phyloP scores from a whole-genome alignment of 805 yeast species.

The Candida jianshihensis region DNA sequence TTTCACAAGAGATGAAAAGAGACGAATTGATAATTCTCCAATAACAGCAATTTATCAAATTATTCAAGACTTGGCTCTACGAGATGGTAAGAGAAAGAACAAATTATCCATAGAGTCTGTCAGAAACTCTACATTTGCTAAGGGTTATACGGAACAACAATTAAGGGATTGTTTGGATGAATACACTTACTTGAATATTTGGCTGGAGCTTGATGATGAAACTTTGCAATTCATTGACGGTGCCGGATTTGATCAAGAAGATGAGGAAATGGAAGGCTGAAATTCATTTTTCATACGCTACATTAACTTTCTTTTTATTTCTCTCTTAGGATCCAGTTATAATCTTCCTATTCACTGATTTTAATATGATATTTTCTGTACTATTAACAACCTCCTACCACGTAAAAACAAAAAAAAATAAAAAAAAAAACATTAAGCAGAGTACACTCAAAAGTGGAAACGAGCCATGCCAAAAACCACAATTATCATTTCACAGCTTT shows the following conservation, averaged over 20 bases:
- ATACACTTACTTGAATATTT: slow-evolving; percentile 63
- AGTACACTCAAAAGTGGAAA: background rate
- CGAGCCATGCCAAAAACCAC: slow-evolving; percentile 7
- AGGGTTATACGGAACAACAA: slow-evolving; percentile 80
- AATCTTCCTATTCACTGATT: too few species aligned
- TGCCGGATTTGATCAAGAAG: slow-evolving; percentile 23
- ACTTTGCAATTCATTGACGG: slow-evolving; percentile 51
- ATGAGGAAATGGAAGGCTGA: slow-evolving; percentile 6
- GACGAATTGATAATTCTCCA: slow-evolving; percentile 52
- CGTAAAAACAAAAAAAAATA: too few species aligned
- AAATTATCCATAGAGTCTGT: slow-evolving; percentile 40
- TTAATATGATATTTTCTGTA: too few species aligned
- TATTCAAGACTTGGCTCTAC: slow-evolving; percentile 50
- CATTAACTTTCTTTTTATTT: too few species aligned
- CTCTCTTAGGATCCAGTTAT: too few species aligned
- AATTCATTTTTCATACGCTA: background rate
- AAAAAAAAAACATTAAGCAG: too few species aligned
- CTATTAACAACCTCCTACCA: too few species aligned
- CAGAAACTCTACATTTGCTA: slow-evolving; percentile 59
- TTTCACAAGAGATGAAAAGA: slow-evolving; percentile 45
- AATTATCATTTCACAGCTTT: slow-evolving; percentile 18
- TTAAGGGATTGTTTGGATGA: slow-evolving; percentile 69
- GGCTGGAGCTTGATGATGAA: slow-evolving; percentile 70
- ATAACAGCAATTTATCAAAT: slow-evolving; percentile 67
- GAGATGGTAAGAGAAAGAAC: slow-evolving; percentile 25